Conservation (phyloP, 257 asterid genomes). For the Paraleonurus japonicus region DNA sequence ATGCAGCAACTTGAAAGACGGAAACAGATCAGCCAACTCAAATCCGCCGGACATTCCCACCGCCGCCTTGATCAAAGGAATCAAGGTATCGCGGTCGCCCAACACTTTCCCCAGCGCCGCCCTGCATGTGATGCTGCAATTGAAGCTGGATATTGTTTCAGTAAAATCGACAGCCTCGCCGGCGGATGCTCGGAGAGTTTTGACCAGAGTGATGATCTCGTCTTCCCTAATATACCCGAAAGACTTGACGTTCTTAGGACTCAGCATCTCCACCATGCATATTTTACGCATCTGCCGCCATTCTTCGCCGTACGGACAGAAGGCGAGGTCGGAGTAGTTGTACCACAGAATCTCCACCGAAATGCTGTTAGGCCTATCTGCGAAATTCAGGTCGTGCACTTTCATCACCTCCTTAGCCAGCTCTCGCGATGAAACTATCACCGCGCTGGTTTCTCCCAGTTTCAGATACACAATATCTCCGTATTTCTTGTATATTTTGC, state of each 20-base stretch:
- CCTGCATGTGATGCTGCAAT: constrained; percentile 20
- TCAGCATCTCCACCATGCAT: constrained; percentile 27
- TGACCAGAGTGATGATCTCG: constrained; percentile 6
- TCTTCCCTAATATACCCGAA: constrained; percentile 18
- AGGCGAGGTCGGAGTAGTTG: constrained; percentile 17
- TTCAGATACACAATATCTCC: constrained; percentile 12
- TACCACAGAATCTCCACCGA: constrained; percentile 27
- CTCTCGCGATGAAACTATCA: constrained; percentile 1
- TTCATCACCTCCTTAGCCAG: constrained; percentile 2
- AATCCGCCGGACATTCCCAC: constrained; percentile 21
- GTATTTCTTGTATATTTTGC: background rate
- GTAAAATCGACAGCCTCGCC: constrained; percentile 15
- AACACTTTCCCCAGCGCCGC: constrained; percentile 28
- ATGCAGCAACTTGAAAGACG: constrained; percentile 7
- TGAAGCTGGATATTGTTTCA: background rate
- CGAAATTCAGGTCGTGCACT: background rate
- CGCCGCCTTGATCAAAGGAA: background rate
- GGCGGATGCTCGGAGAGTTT: background rate
- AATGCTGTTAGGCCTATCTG: background rate
- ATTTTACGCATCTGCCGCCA: constrained; percentile 37
- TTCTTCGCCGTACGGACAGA: constrained; percentile 25
- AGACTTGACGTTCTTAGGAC: constrained; percentile 15
- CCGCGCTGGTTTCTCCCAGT: background rate
- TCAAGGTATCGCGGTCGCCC: background rate
- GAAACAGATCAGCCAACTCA: constrained; percentile 23